A percentile compares a stretch with the other conserved stretches of the same genome.
These are phyloP conservation scores for Kwoniella bestiolae DNA, from an alignment of 768 basidiomycete genomes.

Conservation along the genomic window DNA sequence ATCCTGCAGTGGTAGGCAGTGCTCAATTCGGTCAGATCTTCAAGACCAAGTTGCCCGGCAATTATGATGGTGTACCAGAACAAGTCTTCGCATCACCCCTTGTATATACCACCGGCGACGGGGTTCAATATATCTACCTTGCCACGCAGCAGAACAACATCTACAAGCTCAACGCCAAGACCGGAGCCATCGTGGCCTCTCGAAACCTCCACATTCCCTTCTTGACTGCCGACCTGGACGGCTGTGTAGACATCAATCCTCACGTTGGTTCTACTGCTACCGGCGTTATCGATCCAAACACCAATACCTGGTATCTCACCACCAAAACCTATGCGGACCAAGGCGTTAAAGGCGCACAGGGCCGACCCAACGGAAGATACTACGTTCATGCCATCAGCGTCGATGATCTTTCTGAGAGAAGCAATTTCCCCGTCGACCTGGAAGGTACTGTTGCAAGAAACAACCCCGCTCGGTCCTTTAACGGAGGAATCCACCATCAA, in stretches of 20 bases:
- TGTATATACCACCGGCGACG: conserved; percentile 19
- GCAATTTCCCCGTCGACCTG: conserved; percentile 20
- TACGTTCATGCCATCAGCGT: conserved; percentile 24
- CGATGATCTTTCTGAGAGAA: conserved; percentile 20
- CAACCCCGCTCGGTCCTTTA: conserved; percentile 23
- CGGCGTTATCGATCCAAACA: conserved; percentile 21
- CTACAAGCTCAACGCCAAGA: conserved; percentile 27
- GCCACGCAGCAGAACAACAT: conserved; percentile 30
- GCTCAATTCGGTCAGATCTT: conserved; percentile 26
- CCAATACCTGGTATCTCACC: conserved; percentile 23
- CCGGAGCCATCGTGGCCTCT: conserved; percentile 18
- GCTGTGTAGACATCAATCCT: conserved; percentile 25
- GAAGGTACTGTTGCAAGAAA: conserved; percentile 22
- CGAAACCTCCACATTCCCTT: conserved; percentile 25
- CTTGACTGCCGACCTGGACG: conserved; percentile 21
- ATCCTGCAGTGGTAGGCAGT: conserved; percentile 23
- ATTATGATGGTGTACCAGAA: conserved; percentile 16
- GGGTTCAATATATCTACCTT: conserved; percentile 24
- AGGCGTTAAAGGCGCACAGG: conserved; percentile 10
- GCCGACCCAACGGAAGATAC: conserved; percentile 24
- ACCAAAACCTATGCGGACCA: conserved; percentile 23
- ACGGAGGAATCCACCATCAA: conserved; percentile 24
- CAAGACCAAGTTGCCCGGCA: conserved; percentile 17
- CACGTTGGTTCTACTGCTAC: conserved; percentile 24
- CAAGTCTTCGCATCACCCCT: conserved; percentile 18